phyloP scores from a whole-genome alignment of 179 eudicot species.

The Nepenthes alata region DNA sequence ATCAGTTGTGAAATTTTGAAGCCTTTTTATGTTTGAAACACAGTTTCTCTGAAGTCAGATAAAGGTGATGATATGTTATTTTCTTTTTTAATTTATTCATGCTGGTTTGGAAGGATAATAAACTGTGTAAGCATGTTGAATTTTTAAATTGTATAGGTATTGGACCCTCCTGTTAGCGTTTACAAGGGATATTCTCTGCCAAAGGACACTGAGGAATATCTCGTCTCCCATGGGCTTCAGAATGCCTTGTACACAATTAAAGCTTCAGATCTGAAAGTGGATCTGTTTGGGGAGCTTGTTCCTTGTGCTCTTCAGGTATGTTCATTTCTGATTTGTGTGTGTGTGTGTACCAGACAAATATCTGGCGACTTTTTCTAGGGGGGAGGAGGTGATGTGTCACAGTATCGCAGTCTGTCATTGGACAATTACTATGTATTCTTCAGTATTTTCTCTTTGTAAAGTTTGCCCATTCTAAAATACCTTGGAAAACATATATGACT shows the following conservation, averaged over 20 bases:
- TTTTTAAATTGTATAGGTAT: constrained; percentile 27
- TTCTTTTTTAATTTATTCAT: no score
- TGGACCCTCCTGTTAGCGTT: constrained; percentile 87
- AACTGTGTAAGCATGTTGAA: not conserved
- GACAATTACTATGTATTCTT: no score
- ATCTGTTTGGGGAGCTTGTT: constrained; percentile 62
- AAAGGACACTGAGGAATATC: constrained; percentile 60
- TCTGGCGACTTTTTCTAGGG: not conserved
- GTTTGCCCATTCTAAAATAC: not conserved
- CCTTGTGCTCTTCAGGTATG: constrained; percentile 68
- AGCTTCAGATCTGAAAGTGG: constrained; percentile 65
- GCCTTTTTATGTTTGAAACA: no score
- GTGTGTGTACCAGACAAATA: not conserved
- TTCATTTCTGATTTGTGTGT: not conserved
- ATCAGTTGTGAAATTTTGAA: no score
- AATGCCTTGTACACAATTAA: constrained; percentile 78
- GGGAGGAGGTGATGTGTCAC: not conserved
- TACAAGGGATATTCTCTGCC: constrained; percentile 69
- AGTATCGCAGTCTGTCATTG: not conserved
- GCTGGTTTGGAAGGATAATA: no score
- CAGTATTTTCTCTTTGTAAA: no score
- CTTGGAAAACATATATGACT: no score
- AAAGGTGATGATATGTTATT: no score
- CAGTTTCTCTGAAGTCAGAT: no score
- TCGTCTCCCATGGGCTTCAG: constrained; percentile 60